Evolutionary conservation across 345 rosid species (phyloP), one percentile per base, ranked within the genome.

Genomic region (Euphorbia pulcherrima): DNA sequence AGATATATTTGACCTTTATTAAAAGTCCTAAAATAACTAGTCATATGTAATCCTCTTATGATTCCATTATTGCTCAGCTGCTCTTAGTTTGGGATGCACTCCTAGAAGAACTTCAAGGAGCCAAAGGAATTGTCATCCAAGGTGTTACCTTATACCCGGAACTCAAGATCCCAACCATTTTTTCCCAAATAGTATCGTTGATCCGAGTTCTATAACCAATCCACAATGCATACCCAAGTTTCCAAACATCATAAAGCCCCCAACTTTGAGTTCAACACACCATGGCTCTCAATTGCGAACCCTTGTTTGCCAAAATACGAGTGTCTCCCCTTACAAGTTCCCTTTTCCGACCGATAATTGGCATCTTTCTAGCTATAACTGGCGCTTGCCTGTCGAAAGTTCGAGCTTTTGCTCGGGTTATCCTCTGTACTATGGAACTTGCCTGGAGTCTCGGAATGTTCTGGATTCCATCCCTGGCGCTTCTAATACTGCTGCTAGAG

Each of bases 1-100:
- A n/a, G n/a, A n/a, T n/a, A n/a, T n/a, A n/a, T n/a, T n/a, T n/a
- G n/a, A n/a, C n/a, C n/a, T n/a, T n/a, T n/a, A n/a, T n/a, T n/a
- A n/a, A n/a, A n/a, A n/a, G n/a, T n/a, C n/a, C n/a, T n/a, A n/a
- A n/a, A n/a, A 18, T 60, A 3, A 44, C 54, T 62, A 46, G 11
- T 0, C 40, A 4, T 13, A 20, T 68, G 60, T 65, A 48, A 60
- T 27, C 59, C 51, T 68, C 41, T 69, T 13, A 62, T 52, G 17
- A 3, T 62, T 64, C 35, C 64, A n/a, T 50, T 44, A 29, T 30
- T 72, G 72, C 66, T 65, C 83, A 86, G 93, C 90, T 80, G 93
- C 93, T 55, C 88, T 88, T 23, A 83, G 80, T 68, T 76, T 88
- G 75, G 93, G 93, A 28, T 88, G 93, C 75, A 78, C 70, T 4